Base-by-base conservation (phyloP, 805 yeast genomes). In the Sporopachydermia lactativora region DNA sequence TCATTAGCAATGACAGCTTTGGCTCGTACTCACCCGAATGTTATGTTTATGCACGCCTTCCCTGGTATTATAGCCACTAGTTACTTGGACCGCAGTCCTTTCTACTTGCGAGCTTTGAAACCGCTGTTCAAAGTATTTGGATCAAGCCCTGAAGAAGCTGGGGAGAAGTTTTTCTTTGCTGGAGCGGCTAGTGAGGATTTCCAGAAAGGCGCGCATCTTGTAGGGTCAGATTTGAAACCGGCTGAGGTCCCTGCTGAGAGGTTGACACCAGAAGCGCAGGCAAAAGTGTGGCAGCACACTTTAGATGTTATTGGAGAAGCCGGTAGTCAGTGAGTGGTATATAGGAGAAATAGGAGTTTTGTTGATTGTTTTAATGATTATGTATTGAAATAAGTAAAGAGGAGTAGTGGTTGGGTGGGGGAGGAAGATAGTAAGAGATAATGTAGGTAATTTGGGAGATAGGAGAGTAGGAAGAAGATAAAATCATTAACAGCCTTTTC, bases 1-100 rank as follows among this genome's bases (percentile, higher is more conserved):
- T 48, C 54, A 5, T 43, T 47, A 8, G 50, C 53, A 3, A 44
- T 41, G 6, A 13, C 36, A 38, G 37, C 42, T 17, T 48, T 52
- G 35, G 47, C 50, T 14, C 19, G 41, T 18, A 35, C 36, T 3
- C 46, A 52, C 41, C 56, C 56, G 8, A 34, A 44, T 14, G 37
- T 52, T 5, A 17, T 45, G 2, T 52, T 52, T 41, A 38, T 41
- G 15, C 56, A 52, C 41, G 45, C 43, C n/a, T 44, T 41, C 37
- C 56, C 56, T 4, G 56, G 56, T 13, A n/a, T 47, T 5, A 54
- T 52, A 17, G 41, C 40, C 3, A 50, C 56, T 19, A 28, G 4
- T 45, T 17, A 36, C 38, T 13, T 16, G 37, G 36, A 40, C 38
- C 38, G 36, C 5, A 13, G 15, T 8, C 15, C 11, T 13, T 34